Evolutionary conservation across 345 rosid genomes (phyloP).

Genomic region (Noccaea caerulescens): DNA sequence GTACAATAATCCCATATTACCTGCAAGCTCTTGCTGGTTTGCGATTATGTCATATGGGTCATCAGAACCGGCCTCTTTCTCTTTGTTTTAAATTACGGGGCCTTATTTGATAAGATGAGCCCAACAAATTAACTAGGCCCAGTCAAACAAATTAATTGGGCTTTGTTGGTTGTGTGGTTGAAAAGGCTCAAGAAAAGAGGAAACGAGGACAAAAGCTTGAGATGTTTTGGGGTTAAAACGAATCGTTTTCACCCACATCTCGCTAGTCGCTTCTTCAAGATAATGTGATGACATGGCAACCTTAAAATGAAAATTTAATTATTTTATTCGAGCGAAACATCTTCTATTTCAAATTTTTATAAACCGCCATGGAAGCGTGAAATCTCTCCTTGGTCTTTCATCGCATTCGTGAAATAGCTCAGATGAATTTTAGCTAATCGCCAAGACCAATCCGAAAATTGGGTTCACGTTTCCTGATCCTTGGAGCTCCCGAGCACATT

Average conservation of each 20-base stretch:
- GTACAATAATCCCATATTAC: no score
- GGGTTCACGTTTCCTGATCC: slow-evolving; percentile 25
- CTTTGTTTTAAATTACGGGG: no score
- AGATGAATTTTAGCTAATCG: not conserved
- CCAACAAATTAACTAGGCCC: no score
- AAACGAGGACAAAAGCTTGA: slow-evolving; percentile 30
- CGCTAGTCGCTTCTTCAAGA: slow-evolving; percentile 29
- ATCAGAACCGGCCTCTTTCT: no score
- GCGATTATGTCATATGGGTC: no score
- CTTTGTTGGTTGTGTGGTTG: slow-evolving; percentile 22
- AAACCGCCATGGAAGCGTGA: slow-evolving; percentile 31
- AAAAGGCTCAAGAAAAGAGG: not conserved
- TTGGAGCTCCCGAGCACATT: slow-evolving; percentile 27
- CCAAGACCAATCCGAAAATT: slow-evolving; percentile 9
- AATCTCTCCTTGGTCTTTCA: slow-evolving; percentile 2
- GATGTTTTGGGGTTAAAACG: slow-evolving; percentile 40
- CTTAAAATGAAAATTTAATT: not conserved
- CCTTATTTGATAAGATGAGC: no score
- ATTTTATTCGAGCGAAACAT: not conserved
- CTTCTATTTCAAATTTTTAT: not conserved
- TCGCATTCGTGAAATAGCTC: not conserved
- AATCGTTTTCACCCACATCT: slow-evolving; percentile 61
- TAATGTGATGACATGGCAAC: slow-evolving; percentile 42
- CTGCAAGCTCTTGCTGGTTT: no score
- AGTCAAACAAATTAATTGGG: no score